A percentile compares a stretch with the other conserved stretches of the same genome.
Conservation (phyloP, 164 flowering plant genomes). For the Kingdonia uniflora region DNA sequence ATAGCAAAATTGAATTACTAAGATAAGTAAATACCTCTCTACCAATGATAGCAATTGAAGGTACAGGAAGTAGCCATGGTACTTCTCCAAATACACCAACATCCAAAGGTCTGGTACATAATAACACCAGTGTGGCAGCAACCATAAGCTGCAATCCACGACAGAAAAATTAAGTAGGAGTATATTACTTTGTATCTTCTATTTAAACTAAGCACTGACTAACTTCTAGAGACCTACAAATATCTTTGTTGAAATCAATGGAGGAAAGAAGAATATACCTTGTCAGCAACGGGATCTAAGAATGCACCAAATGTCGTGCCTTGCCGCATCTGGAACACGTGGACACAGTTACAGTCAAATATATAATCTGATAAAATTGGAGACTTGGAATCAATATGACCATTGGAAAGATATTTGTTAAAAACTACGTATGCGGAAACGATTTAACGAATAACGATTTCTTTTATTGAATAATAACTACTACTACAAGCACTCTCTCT, state of each 20-base stretch:
- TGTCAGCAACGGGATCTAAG: slow-evolving; percentile 96
- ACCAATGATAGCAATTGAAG: slow-evolving; percentile 87
- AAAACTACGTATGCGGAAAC: no score
- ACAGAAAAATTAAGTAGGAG: no score
- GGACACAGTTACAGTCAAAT: slow-evolving; percentile 5
- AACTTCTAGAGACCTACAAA: no score
- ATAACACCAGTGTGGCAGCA: slow-evolving; percentile 81
- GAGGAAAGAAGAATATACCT: slow-evolving; percentile 21
- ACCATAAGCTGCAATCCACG: slow-evolving; percentile 84
- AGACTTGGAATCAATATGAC: no score
- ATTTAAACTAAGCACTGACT: no score
- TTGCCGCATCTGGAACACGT: slow-evolving; percentile 60
- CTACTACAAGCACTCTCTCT: no score
- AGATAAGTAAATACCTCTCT: slow-evolving; percentile 62
- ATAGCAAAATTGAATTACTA: no score
- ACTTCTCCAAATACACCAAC: slow-evolving; percentile 41
- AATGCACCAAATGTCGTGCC: slow-evolving; percentile 91
- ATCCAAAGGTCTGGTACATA: slow-evolving; percentile 70
- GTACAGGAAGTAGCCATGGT: slow-evolving; percentile 78
- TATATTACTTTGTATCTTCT: no score
- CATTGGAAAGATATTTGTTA: no score
- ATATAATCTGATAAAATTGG: not conserved
- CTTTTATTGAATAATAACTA: no score
- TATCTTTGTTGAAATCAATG: not conserved
- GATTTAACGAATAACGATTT: no score